phyloP scores from a whole-genome alignment of 805 yeast genomes.

The Diddensiella santjacobensis region DNA sequence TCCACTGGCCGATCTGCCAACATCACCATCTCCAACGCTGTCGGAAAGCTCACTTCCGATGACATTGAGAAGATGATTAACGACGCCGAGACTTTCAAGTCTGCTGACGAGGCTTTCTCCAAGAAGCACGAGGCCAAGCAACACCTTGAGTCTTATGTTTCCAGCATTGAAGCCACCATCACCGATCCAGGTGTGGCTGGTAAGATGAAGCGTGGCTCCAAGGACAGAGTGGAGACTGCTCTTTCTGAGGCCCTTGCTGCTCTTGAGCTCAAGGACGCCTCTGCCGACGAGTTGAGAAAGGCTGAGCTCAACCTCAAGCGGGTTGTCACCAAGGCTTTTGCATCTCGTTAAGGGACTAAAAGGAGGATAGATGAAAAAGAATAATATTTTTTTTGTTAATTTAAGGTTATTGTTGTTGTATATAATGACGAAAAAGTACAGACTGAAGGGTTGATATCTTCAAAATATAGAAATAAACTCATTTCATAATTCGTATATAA shows the following conservation, averaged over 20 bases:
- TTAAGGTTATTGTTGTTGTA: background rate
- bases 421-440: background rate
- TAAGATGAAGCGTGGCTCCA: conserved; percentile 94
- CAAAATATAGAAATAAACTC: background rate
- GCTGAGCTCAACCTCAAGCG: conserved; percentile 99
- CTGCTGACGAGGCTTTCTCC: conserved; percentile 98
- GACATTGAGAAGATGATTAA: conserved; percentile 98
- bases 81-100: conserved; percentile 99
- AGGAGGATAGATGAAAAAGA: background rate
- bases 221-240: conserved; percentile 97
- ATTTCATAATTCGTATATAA: background rate
- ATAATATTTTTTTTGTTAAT: too few relatives aligned
- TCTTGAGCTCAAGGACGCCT: conserved; percentile 91
- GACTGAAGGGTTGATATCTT: background rate
- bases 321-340: conserved; percentile 98
- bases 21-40: conserved; percentile 98
- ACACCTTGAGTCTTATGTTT: conserved; percentile 97
- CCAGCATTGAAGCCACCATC: conserved; percentile 90
- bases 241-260: conserved; percentile 97
- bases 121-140: conserved; percentile 99
- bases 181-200: conserved; percentile 98
- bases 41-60: conserved; percentile 94
- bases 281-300: conserved; percentile 97
- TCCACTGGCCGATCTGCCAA: conserved; percentile 98
- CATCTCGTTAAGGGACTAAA: conserved; percentile 60